Base-by-base conservation (phyloP, 1,139 yeast genomes). In the Debaryomyces nepalensis region DNA sequence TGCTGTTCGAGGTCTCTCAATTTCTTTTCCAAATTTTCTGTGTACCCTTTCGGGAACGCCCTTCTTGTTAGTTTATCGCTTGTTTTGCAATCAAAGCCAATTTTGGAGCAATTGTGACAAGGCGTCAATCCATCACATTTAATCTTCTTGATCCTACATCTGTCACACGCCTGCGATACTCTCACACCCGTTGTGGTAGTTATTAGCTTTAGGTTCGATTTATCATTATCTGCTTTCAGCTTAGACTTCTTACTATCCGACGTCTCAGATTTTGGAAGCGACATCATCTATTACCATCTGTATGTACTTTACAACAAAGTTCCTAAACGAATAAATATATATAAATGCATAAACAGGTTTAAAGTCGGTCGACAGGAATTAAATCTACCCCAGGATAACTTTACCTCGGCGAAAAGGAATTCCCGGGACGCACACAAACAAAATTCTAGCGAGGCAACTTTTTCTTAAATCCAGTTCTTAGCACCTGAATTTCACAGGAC, bases 131-230 rank as follows among this genome's bases (percentile, higher is more conserved):
- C 93, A 54, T 84, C 87, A 64, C 95, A 86, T 54, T 82, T 84
- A 52, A 84, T 83, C 63, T 86, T 86, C 52, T 87, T 82, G 49
- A 84, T 76, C 41, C 93, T 68, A 55, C 95, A 86, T 33, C 95
- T 68, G 59, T 86, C 93, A 64, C 95, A 86, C 3, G 93, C 93
- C 58, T 85, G 93, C 2, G 87, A 78, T 3, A 84, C 84, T 49
- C 87, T 54, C 9, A 67, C 59, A 0, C 78, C 77, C 4, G 65
- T 51, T 8, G 68, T 66, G 10, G 77, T 71, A 40, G 60, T 65
- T 34, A 73, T 73, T 38, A 73, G 57, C 48, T 71, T 72, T 48
- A 65, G 59, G 51, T 68, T 71, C 3, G 63, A 46, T 7, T 50
- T 45, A n/a, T 50, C 51, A 29, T 52, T 51, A 15, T 58, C 62